Evolutionary conservation across 495 filamentous ascomycete species (phyloP).

Genomic region (Xylaria acuta): DNA sequence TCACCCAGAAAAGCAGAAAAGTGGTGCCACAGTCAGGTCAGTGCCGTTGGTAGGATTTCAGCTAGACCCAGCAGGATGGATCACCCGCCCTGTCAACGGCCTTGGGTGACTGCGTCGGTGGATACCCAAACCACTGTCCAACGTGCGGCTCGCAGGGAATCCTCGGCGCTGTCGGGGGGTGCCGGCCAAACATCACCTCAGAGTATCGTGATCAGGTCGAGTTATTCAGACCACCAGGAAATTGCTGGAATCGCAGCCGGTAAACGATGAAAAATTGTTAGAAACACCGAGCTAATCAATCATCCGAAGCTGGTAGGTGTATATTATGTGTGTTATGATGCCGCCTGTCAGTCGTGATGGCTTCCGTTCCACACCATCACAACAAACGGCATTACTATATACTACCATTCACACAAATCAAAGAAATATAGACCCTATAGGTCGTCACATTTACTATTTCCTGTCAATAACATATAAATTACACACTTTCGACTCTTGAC

Average conservation of each 20-base stretch:
- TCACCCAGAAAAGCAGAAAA: neutral
- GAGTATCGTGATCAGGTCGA: slow-evolving; percentile 19
- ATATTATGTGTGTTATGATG: slow-evolving; percentile 18
- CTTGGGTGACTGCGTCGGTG: neutral
- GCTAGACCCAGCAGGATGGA: slow-evolving; percentile 19
- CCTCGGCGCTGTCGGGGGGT: slow-evolving; percentile 16
- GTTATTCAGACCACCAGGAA: slow-evolving; percentile 1
- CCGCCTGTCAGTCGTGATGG: slow-evolving; percentile 14
- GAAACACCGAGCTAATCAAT: neutral
- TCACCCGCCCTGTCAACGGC: neutral
- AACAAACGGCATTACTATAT: neutral
- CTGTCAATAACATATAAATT: neutral
- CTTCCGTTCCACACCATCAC: slow-evolving; percentile 13
- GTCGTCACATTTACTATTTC: neutral
- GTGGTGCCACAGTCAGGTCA: slow-evolving; percentile 26
- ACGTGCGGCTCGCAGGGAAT: neutral
- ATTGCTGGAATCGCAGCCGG: neutral
- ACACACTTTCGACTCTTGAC: neutral
- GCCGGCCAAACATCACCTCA: slow-evolving; percentile 24
- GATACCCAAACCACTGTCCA: neutral
- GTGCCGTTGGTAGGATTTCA: slow-evolving; percentile 18
- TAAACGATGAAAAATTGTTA: neutral
- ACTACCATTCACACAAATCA: slow-evolving; percentile 8
- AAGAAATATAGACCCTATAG: neutral
- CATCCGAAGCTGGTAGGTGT: neutral